Conservation (phyloP, 164 flowering plant genomes). For the Magnolia officinalis region DNA sequence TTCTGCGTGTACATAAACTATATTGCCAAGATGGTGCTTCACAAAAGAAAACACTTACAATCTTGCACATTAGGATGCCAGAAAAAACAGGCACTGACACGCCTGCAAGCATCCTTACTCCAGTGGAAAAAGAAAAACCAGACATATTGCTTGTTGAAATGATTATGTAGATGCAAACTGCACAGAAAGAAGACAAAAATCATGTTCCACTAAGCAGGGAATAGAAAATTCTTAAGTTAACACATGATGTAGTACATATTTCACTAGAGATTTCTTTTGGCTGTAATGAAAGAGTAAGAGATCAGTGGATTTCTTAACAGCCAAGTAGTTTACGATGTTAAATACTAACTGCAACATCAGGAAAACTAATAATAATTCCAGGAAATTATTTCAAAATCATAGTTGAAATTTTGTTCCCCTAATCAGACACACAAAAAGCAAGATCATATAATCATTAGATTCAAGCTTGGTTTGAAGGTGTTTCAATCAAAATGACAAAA, state of each 20-base stretch:
- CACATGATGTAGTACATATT: neutral
- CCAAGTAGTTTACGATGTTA: neutral
- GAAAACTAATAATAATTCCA: too few species aligned
- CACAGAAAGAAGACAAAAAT: neutral
- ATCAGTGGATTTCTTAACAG: neutral
- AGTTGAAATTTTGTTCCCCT: too few species aligned
- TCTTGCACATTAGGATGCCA: constrained; percentile 25
- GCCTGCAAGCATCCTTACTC: neutral
- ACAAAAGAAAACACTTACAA: constrained; percentile 21
- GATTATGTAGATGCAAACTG: neutral
- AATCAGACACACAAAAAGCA: too few species aligned
- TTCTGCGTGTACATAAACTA: neutral
- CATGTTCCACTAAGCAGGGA: neutral
- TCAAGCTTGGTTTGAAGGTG: too few species aligned
- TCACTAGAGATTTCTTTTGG: too few species aligned
- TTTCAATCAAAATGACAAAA: too few species aligned
- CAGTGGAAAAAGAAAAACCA: neutral
- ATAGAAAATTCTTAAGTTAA: neutral
- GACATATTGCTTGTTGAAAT: constrained; percentile 6
- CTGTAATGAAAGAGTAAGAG: neutral
- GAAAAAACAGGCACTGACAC: constrained; percentile 8
- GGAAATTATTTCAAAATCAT: too few species aligned
- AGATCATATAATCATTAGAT: too few species aligned
- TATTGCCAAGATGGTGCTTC: neutral
- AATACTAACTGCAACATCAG: too few species aligned